Conservation (phyloP, 2,329 filamentous ascomycete species). For the Coniochaeta ligniaria region DNA sequence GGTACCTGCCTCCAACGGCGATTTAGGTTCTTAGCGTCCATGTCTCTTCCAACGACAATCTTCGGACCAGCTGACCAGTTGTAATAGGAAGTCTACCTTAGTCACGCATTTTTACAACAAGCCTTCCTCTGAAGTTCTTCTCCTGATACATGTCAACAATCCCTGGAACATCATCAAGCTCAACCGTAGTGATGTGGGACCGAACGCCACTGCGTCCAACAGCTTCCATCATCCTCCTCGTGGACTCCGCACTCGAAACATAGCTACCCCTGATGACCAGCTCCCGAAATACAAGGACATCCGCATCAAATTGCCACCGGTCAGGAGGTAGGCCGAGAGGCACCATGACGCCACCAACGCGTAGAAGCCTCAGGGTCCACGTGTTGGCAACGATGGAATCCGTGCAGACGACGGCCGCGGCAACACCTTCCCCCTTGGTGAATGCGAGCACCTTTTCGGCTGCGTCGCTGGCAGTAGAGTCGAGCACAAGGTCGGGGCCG, state of each 20-base stretch:
- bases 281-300: conserved; percentile 20
- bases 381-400: conserved; percentile 21
- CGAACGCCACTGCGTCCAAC: conserved; percentile 17
- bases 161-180: conserved; percentile 17
- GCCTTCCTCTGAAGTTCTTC: conserved; percentile 18
- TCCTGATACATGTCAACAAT: conserved; percentile 20
- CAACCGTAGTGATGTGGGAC: conserved; percentile 18
- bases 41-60: no score
- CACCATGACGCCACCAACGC: conserved; percentile 20
- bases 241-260: conserved; percentile 19
- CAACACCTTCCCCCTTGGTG: conserved; percentile 22
- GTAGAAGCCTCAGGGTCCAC: conserved; percentile 20
- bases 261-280: conserved; percentile 22
- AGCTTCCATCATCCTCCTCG: conserved; percentile 21
- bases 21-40: no score
- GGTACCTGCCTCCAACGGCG: no score
- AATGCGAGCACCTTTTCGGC: conserved; percentile 15
- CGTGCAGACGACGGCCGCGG: conserved; percentile 22
- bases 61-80: no score
- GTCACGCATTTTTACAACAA: conserved; percentile 19
- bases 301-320: conserved; percentile 23
- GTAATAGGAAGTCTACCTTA: no score
- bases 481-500: conserved; percentile 18
- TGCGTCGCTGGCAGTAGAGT: conserved; percentile 14
- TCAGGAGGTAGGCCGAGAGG: conserved; percentile 22